Evolutionary conservation across 345 rosid species (phyloP), one percentile per base, ranked within the genome.

Genomic region (Durio zibethinus): DNA sequence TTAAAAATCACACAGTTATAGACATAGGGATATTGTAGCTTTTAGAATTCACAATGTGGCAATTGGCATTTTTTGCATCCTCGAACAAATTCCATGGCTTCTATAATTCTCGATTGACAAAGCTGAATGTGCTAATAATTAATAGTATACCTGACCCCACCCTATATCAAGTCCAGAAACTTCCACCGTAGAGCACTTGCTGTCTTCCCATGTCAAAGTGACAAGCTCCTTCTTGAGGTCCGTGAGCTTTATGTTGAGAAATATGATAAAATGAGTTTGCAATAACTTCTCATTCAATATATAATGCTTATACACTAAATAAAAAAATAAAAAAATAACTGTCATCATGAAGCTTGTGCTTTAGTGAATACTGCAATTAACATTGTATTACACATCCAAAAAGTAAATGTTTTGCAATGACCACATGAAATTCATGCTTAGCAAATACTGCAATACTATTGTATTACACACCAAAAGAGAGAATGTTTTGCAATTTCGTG

Each of bases 111-210:
- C 62, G 10, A 6, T 2, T 23, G 62, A 57, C 27, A 57, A 23
- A 57, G 14, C 62, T 23, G 31, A 57, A 45, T 33, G 43, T 36
- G 59, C 52, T 52, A 35, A 71, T 11, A 50, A 50, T 11, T 36
- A 31, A 20, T 31, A 71, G 29, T 31, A 76, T 85, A 93, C 99
- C 99, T 96, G 97, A 69, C 94, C 97, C 99, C 99, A 96, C 83
- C 99, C 99, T 23, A 96, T 87, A 87, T 96, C 99, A 69, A 96
- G 96, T 73, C 99, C 99, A 76, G 97, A 93, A 78, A 96, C 82
- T 92, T 93, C 98, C 68, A 96, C 99, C 0, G 76, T 66, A 78
- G 92, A 81, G 83, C 86, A 87, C 10, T 88, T 87, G 48, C 70
- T 72, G 65, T 84, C 85, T 84, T 86, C 79, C 91, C 94, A 85